These are phyloP conservation scores for Aspergillus sclerotialis DNA, from an alignment of 2,329 filamentous ascomycete genomes.

Conservation along the genomic window DNA sequence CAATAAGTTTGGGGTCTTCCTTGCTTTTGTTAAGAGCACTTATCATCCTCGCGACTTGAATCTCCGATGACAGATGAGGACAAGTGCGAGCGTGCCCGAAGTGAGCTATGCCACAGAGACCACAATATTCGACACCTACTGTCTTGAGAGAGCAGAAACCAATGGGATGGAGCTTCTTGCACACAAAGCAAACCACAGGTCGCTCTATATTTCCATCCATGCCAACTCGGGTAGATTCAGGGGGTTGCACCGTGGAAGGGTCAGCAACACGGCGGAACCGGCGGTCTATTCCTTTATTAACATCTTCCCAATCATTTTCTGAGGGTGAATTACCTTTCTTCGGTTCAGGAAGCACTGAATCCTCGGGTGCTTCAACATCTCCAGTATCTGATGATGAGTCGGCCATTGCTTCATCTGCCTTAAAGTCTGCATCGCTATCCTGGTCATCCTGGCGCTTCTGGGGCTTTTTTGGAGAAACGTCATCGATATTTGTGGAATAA, in stretches of 20 bases:
- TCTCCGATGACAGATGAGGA: slow-evolving; percentile 56
- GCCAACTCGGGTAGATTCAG: slow-evolving; percentile 2
- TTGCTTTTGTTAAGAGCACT: slow-evolving; percentile 53
- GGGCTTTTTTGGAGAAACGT: slow-evolving; percentile 16
- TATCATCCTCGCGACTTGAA: slow-evolving; percentile 58
- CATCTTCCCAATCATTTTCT: too few relatives aligned
- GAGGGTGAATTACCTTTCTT: slow-evolving; percentile 13
- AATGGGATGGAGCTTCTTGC: slow-evolving; percentile 45
- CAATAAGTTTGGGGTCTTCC: slow-evolving; percentile 48
- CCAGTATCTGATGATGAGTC: slow-evolving; percentile 17
- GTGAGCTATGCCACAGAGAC: slow-evolving; percentile 58
- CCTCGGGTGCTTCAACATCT: slow-evolving; percentile 10
- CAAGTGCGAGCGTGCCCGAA: slow-evolving; percentile 51
- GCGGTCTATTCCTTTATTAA: too few relatives aligned
- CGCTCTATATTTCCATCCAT: slow-evolving; percentile 14
- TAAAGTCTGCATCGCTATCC: slow-evolving; percentile 28
- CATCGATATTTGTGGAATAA: slow-evolving; percentile 13
- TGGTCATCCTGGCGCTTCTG: slow-evolving; percentile 6
- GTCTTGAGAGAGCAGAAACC: slow-evolving; percentile 57
- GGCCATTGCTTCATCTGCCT: slow-evolving; percentile 18
- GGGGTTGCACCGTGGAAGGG: slow-evolving; percentile 1
- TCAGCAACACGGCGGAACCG: too few relatives aligned
- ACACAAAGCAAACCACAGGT: slow-evolving; percentile 44
- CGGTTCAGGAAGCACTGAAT: slow-evolving; percentile 16
- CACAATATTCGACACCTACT: slow-evolving; percentile 55